These are phyloP conservation scores for Talaromyces liani DNA, from an alignment of 495 filamentous ascomycete genomes.

Conservation along the genomic window DNA sequence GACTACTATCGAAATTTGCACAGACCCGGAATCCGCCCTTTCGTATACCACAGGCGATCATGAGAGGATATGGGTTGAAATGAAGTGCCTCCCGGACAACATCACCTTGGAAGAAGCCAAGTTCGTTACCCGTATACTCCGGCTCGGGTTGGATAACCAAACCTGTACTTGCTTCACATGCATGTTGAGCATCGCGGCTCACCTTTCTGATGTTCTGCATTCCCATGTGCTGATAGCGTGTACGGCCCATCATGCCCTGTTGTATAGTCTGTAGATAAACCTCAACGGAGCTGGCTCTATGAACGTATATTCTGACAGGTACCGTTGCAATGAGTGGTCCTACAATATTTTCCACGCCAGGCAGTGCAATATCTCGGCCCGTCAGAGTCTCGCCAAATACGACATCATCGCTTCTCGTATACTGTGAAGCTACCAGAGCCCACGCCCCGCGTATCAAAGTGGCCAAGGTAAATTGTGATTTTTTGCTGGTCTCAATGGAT, in stretches of 20 bases:
- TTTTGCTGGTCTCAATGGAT: slow-evolving; percentile 25
- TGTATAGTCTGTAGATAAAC: slow-evolving; percentile 42
- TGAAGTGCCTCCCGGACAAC: slow-evolving; percentile 55
- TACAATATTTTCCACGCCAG: slow-evolving; percentile 39
- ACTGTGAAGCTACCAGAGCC: slow-evolving; percentile 49
- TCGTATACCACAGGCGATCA: slow-evolving; percentile 53
- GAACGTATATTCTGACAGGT: slow-evolving; percentile 46
- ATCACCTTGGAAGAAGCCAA: slow-evolving; percentile 46
- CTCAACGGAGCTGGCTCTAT: slow-evolving; percentile 20
- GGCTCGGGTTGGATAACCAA: slow-evolving; percentile 44
- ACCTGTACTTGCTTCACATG: slow-evolving; percentile 57
- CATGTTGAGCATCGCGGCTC: slow-evolving; percentile 52
- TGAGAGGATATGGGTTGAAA: slow-evolving; percentile 61
- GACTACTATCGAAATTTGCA: slow-evolving; percentile 53
- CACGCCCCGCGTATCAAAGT: slow-evolving; percentile 56
- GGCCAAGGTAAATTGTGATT: slow-evolving; percentile 43
- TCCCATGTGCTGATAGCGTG: slow-evolving; percentile 59
- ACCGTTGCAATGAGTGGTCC: slow-evolving; percentile 59
- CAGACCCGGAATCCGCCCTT: slow-evolving; percentile 49
- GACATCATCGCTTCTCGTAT: slow-evolving; percentile 45
- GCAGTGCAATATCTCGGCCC: slow-evolving; percentile 38
- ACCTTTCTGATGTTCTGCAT: slow-evolving; percentile 61
- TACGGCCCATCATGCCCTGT: slow-evolving; percentile 40
- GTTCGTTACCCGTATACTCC: slow-evolving; percentile 35
- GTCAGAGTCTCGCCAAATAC: slow-evolving; percentile 54